Percentiles rank a stretch among this genome's conserved stretches.
phyloP scores from a whole-genome alignment of 75 land plant genomes.

The Pinus albicaulis region DNA sequence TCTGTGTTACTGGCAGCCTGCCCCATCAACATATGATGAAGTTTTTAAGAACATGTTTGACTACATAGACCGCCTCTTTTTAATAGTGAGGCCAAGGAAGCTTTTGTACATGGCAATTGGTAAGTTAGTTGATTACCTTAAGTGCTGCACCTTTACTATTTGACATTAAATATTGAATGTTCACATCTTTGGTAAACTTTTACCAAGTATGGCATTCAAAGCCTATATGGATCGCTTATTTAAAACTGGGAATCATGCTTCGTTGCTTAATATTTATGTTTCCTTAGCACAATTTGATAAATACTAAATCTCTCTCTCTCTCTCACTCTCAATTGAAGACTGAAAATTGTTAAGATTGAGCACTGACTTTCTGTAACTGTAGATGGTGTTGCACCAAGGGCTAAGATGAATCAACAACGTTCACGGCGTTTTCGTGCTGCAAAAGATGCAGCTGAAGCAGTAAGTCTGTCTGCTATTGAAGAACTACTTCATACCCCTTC shows the following conservation, averaged over 20 bases:
- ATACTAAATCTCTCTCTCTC: background rate
- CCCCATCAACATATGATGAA: slow-evolving; percentile 60
- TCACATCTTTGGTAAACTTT: background rate
- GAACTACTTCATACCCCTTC: background rate
- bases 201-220: background rate
- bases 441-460: slow-evolving; percentile 90
- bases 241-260: background rate
- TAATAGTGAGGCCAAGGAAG: slow-evolving; percentile 74
- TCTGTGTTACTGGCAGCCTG: slow-evolving; percentile 23
- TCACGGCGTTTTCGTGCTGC: slow-evolving; percentile 91
- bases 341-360: background rate
- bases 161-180: background rate
- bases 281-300: background rate
- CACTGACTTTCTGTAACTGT: background rate
- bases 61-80: slow-evolving; percentile 72
- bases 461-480: slow-evolving; percentile 21
- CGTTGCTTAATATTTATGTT: background rate
- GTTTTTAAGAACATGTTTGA: slow-evolving; percentile 60
- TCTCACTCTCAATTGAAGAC: background rate
- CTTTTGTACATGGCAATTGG: slow-evolving; percentile 89
- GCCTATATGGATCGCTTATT: too few relatives aligned
- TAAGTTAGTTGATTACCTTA: slow-evolving; percentile 15
- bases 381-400: slow-evolving; percentile 99
- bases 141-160: background rate
- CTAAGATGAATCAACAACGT: slow-evolving; percentile 97